A percentile compares a stretch with the other conserved stretches of the same genome.
Evolutionary conservation across 495 filamentous ascomycete species (phyloP).

Genomic region (Podospora appendiculata): DNA sequence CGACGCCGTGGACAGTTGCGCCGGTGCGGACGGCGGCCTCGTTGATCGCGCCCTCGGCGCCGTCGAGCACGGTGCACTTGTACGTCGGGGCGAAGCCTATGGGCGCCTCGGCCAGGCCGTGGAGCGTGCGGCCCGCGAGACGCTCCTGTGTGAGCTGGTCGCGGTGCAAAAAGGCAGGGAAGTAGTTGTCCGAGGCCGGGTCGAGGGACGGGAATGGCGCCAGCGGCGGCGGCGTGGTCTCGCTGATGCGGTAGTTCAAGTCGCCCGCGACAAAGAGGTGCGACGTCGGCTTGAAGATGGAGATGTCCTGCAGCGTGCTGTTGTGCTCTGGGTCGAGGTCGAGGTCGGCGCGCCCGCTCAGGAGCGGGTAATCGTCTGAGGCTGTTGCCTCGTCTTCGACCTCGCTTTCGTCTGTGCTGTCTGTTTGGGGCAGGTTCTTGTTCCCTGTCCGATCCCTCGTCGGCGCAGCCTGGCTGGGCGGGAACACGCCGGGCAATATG

Average conservation of each 20-base stretch:
- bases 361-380: slow-evolving; percentile 2
- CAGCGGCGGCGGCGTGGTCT: slow-evolving; percentile 44
- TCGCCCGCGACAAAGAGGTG: slow-evolving; percentile 84
- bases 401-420: slow-evolving; percentile 7
- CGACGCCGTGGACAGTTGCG: slow-evolving; percentile 6
- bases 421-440: not conserved
- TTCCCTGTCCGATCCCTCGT: slow-evolving; percentile 15
- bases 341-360: not conserved
- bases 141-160: slow-evolving; percentile 76
- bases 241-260: slow-evolving; percentile 84
- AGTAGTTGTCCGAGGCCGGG: slow-evolving; percentile 39
- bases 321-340: slow-evolving; percentile 3
- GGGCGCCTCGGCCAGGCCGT: slow-evolving; percentile 65
- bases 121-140: slow-evolving; percentile 54
- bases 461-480: slow-evolving; percentile 1
- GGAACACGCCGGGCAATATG: slow-evolving; percentile 17
- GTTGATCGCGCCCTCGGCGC: slow-evolving; percentile 12
- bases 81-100: slow-evolving; percentile 88
- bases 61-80: slow-evolving; percentile 49
- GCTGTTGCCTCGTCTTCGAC: slow-evolving; percentile 16
- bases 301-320: slow-evolving; percentile 26
- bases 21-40: slow-evolving; percentile 8
- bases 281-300: slow-evolving; percentile 64
- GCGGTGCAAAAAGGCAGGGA: slow-evolving; percentile 48
- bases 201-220: slow-evolving; percentile 55